Percentiles rank a stretch among this genome's conserved stretches.
phyloP scores from a whole-genome alignment of 805 yeast species.

The Tetrapisispora taiwanensis region DNA sequence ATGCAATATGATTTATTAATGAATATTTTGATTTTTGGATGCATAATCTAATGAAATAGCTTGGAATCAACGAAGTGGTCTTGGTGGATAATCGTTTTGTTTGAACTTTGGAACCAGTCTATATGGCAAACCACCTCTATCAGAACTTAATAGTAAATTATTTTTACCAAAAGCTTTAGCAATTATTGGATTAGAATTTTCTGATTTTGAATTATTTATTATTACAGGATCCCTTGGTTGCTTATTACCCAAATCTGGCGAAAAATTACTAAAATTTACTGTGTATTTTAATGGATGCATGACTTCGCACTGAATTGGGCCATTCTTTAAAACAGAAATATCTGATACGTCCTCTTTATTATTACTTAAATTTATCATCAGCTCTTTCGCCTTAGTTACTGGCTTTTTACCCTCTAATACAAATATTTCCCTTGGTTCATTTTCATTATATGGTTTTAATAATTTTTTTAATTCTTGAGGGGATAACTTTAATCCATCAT shows the following conservation, averaged over 20 bases:
- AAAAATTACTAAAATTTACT: slow-evolving; percentile 20
- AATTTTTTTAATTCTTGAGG: slow-evolving; percentile 24
- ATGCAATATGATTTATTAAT: too few species aligned
- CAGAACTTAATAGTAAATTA: slow-evolving; percentile 21
- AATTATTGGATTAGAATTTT: slow-evolving; percentile 15
- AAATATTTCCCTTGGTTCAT: slow-evolving; percentile 27
- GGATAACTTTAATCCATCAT: slow-evolving; percentile 20
- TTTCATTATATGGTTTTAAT: slow-evolving; percentile 27
- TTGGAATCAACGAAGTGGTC: slow-evolving; percentile 8
- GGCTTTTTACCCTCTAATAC: slow-evolving; percentile 12
- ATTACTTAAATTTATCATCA: slow-evolving; percentile 9
- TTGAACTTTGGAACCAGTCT: slow-evolving; percentile 25
- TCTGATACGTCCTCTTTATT: slow-evolving; percentile 16
- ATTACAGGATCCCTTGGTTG: slow-evolving; percentile 24
- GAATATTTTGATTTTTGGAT: too few species aligned
- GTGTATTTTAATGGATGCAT: slow-evolving; percentile 16
- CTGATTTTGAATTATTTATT: slow-evolving; percentile 4
- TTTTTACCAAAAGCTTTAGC: slow-evolving; percentile 29
- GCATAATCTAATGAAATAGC: background rate
- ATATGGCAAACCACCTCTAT: slow-evolving; percentile 30
- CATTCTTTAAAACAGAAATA: slow-evolving; percentile 22
- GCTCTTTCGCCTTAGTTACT: slow-evolving; percentile 10
- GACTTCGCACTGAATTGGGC: slow-evolving; percentile 22
- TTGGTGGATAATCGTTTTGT: slow-evolving; percentile 22
- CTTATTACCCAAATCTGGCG: slow-evolving; percentile 16